phyloP scores from a whole-genome alignment of 805 yeast species.

The Maudiozyma serrabonitensis region DNA sequence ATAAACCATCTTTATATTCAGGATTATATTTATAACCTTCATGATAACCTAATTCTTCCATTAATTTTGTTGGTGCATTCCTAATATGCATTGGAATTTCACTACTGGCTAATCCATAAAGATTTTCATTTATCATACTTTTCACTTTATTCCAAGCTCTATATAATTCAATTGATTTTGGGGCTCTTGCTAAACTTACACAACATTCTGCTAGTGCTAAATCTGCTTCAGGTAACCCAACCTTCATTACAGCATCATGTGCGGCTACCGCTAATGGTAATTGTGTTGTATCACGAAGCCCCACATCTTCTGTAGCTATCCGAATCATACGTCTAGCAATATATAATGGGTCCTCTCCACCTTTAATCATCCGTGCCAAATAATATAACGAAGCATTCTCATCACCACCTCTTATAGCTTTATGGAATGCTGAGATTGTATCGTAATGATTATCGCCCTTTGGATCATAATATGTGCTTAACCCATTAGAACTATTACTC shows the following conservation, averaged over 20 bases:
- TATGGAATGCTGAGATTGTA: slow-evolving; percentile 91
- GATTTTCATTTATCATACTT: slow-evolving; percentile 44
- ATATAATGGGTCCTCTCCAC: slow-evolving; percentile 90
- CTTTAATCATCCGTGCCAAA: slow-evolving; percentile 75
- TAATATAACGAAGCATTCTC: slow-evolving; percentile 87
- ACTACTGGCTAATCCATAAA: slow-evolving; percentile 39
- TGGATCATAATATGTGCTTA: slow-evolving; percentile 50
- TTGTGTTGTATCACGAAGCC: slow-evolving; percentile 72
- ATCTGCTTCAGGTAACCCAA: slow-evolving; percentile 94
- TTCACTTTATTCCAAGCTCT: slow-evolving; percentile 69
- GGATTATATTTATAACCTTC: slow-evolving; percentile 88
- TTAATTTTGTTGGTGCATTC: slow-evolving; percentile 88
- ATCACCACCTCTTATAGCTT: slow-evolving; percentile 80
- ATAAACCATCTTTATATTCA: slow-evolving; percentile 58
- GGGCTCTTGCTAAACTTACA: slow-evolving; percentile 76
- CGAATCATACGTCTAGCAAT: slow-evolving; percentile 86
- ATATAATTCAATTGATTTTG: slow-evolving; percentile 79
- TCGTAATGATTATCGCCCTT: slow-evolving; percentile 92
- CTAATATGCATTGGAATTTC: slow-evolving; percentile 66
- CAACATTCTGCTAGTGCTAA: slow-evolving; percentile 85
- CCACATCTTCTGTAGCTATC: slow-evolving; percentile 93
- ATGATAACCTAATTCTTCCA: slow-evolving; percentile 83
- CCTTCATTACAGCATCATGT: slow-evolving; percentile 75
- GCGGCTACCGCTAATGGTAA: slow-evolving; percentile 82
- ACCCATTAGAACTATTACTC: slow-evolving; percentile 37